Conservation (phyloP, 768 basidiomycete species). For the Clavulina sp. region DNA sequence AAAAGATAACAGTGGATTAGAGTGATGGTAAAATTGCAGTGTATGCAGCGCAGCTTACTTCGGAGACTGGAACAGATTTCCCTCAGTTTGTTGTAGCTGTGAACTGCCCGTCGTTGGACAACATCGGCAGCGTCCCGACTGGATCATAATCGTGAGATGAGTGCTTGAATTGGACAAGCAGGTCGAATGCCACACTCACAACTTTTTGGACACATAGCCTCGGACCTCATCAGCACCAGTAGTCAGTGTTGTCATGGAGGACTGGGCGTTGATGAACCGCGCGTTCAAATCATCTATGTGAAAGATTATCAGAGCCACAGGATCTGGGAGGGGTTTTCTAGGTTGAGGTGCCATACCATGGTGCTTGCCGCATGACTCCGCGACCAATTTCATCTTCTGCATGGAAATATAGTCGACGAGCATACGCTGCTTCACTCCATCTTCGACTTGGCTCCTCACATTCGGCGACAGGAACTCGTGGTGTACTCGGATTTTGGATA, state of each 20-base stretch:
- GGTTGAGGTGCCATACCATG: slow-evolving; percentile 30
- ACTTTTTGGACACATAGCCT: slow-evolving; percentile 26
- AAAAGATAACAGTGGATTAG: background rate
- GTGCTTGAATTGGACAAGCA: slow-evolving; percentile 2
- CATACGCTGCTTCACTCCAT: slow-evolving; percentile 47
- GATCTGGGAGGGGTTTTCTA: too few relatives aligned
- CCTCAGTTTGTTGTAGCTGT: background rate
- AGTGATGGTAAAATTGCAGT: background rate
- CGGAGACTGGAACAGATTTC: slow-evolving; percentile 4
- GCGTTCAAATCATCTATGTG: slow-evolving; percentile 37
- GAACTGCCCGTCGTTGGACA: slow-evolving; percentile 35
- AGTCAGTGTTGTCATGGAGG: slow-evolving; percentile 33
- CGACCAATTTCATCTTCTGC: slow-evolving; percentile 65
- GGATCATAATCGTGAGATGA: too few relatives aligned
- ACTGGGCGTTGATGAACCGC: slow-evolving; percentile 38
- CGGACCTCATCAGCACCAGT: slow-evolving; percentile 45
- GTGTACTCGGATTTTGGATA: slow-evolving; percentile 48
- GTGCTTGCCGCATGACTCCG: slow-evolving; percentile 46
- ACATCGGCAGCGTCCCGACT: slow-evolving; percentile 48
- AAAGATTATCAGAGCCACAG: background rate
- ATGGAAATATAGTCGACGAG: slow-evolving; percentile 67
- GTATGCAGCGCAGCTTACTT: background rate
- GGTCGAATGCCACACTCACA: slow-evolving; percentile 28
- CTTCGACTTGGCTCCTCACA: slow-evolving; percentile 51
- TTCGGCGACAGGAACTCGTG: slow-evolving; percentile 54